phyloP scores from a whole-genome alignment of 257 asterid genomes.

The Galeopsis tetrahit region DNA sequence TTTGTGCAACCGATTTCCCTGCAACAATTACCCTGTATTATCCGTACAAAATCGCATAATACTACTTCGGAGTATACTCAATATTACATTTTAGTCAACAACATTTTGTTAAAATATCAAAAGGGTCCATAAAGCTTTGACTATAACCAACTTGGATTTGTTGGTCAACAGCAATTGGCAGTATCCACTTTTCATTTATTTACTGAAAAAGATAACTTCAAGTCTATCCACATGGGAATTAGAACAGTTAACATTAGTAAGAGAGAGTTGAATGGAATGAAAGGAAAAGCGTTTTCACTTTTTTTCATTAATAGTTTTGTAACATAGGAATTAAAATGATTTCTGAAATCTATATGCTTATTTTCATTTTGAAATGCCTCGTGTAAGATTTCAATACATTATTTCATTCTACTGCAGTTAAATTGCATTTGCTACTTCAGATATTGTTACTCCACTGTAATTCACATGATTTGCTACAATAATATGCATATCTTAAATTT shows the following conservation, averaged over 20 bases:
- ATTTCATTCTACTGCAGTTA: constrained; percentile 1
- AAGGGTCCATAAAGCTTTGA: constrained; percentile 3
- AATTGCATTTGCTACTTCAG: background rate
- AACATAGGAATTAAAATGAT: background rate
- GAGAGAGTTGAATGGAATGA: background rate
- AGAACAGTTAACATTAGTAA: background rate
- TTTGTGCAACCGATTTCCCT: constrained; percentile 95
- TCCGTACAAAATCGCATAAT: constrained; percentile 2
- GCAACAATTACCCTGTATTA: constrained; percentile 31
- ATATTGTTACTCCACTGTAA: background rate
- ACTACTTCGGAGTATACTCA: constrained; percentile 11
- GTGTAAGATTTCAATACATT: background rate
- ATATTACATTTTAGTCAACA: background rate
- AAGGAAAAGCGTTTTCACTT: background rate
- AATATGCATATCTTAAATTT: background rate
- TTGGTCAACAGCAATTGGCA: background rate
- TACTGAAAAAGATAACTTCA: background rate
- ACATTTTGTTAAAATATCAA: background rate
- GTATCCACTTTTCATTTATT: background rate
- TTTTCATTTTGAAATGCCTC: constrained; percentile 1
- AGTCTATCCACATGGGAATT: background rate
- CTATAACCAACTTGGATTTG: constrained; percentile 2
- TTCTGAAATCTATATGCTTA: background rate
- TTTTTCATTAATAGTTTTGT: background rate
- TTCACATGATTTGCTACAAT: background rate